Base-by-base conservation (phyloP, 176 grass and related monocot genomes). In the Typha latifolia region DNA sequence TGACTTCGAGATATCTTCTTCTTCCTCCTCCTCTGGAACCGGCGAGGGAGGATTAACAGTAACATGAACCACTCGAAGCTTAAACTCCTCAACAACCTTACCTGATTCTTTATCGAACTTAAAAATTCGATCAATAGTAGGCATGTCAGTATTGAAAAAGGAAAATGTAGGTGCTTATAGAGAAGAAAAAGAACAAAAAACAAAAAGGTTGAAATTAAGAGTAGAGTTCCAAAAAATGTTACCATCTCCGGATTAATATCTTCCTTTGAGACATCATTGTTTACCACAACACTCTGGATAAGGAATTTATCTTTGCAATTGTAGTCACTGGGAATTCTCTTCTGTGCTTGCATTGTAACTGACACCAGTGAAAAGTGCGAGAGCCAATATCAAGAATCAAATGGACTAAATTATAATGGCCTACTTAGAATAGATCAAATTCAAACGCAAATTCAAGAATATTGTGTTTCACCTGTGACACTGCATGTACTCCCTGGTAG, bases 241-340 rank as follows among this genome's bases (percentile, higher is more conserved):
- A 99, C 89, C 86, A 87, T 83, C 47, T 85, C 84, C 73, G 64
- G 67, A 65, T 62, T 81, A 78, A 92, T 82, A 51, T 92, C 88
- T 73, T 79, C 90, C 15, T 23, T 16, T 8, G 69, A 55, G 20
- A 68, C 61, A 50, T 73, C 76, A 13, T 73, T 79, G 57, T 75
- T 29, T 23, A 72, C 83, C 0, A 74, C 61, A 12, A 83, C 74
- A 73, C 94, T 93, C 43, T 99, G 94, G 20, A 99, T 56, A 16
- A 99, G 81, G 37, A 99, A 99, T 78, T 87, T 99, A 69, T 99
- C 94, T 79, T 83, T 93, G 89, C 89, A 90, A 11, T 90, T 77
- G 67, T 87, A 85, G 74, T 99, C 94, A 43, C 61, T 62, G 12
- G 94, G 94, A 18, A 86, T 89, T 80, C 83, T 86, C 61, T 79